Base-by-base conservation (phyloP, 225 moss, liverwort and hornwort genomes). In the Sphagnum tenellum region DNA sequence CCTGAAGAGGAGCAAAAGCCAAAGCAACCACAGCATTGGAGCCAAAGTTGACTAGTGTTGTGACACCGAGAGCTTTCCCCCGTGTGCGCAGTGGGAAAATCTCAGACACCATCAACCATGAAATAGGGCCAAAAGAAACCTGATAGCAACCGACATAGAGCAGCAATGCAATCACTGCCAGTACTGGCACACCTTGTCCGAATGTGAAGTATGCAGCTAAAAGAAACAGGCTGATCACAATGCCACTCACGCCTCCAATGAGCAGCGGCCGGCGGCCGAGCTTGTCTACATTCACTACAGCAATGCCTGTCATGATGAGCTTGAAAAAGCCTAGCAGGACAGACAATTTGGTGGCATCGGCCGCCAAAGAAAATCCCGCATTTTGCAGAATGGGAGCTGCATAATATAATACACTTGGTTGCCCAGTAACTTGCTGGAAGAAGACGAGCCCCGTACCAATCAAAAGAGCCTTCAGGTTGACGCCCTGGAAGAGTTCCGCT, bases 351-450 rank as follows among this genome's bases (percentile, higher is more conserved):
- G 96, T 93, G 2, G 96, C 96, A 58, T 98, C 96, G 2, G 96
- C 74, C 2, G 93, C 96, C 14, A 81, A 90, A 7, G 90, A 80
- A 66, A 98, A 93, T 12, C 96, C 96, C 62, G 96, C 96, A 48
- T 73, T 79, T 66, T 94, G 87, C 45, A 98, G 47, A 46, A 98
- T 98, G 63, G 85, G 81, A 3, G 93, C 93, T 2, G 96, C 96
- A 56, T 98, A 98, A 74, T 98, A 98, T n/a, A 98, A 85, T 13
- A 98, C 96, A 64, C 96, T 98, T 2, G 96, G 96, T 49, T 98
- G 96, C 11, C 96, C 96, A 2, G 96, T 98, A 47, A 98, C 68
- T 71, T 98, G 96, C 72, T 98, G 96, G 49, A 98, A 82, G 61
- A 93, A 86, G 61, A 98, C 96, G 48, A 98, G 58, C 14, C 96